These are phyloP conservation scores for Thelephora terrestris DNA, from an alignment of 1,284 basidiomycete species.

Conservation along the genomic window DNA sequence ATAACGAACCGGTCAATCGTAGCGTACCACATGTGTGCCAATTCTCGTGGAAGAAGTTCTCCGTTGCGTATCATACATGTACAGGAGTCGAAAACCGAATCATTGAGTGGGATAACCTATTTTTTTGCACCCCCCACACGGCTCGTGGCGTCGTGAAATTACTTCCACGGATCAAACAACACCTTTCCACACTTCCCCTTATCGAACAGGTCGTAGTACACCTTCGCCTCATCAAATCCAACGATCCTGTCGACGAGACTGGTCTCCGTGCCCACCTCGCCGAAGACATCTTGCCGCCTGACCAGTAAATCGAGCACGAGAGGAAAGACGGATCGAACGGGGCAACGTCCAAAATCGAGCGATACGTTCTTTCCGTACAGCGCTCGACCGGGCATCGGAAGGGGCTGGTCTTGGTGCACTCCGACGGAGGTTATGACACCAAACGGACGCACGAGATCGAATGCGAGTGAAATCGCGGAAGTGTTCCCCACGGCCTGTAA, in stretches of 20 bases:
- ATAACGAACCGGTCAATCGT: no score
- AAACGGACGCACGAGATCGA: slow-evolving; percentile 71
- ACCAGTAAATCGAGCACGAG: slow-evolving; percentile 63
- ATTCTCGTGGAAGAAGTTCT: no score
- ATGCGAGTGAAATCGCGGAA: slow-evolving; percentile 60
- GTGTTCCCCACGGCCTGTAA: slow-evolving; percentile 72
- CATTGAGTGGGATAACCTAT: neutral
- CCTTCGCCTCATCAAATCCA: slow-evolving; percentile 40
- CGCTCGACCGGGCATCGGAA: slow-evolving; percentile 53
- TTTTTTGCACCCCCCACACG: no score
- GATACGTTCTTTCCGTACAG: slow-evolving; percentile 80
- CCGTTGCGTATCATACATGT: no score
- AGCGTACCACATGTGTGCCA: no score
- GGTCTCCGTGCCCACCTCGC: slow-evolving; percentile 41
- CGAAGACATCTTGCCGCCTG: slow-evolving; percentile 61
- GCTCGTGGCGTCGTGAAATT: slow-evolving; percentile 1
- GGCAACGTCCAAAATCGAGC: slow-evolving; percentile 80
- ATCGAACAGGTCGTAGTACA: slow-evolving; percentile 57
- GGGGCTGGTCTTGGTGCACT: slow-evolving; percentile 45
- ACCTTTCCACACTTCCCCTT: slow-evolving; percentile 64
- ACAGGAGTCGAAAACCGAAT: no score
- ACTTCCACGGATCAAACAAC: slow-evolving; percentile 59
- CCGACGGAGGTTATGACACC: slow-evolving; percentile 77
- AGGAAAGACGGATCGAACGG: slow-evolving; percentile 72
- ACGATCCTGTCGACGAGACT: slow-evolving; percentile 60